These are phyloP conservation scores for Caloboletus inedulis DNA, from an alignment of 1,284 basidiomycete species.

Conservation along the genomic window DNA sequence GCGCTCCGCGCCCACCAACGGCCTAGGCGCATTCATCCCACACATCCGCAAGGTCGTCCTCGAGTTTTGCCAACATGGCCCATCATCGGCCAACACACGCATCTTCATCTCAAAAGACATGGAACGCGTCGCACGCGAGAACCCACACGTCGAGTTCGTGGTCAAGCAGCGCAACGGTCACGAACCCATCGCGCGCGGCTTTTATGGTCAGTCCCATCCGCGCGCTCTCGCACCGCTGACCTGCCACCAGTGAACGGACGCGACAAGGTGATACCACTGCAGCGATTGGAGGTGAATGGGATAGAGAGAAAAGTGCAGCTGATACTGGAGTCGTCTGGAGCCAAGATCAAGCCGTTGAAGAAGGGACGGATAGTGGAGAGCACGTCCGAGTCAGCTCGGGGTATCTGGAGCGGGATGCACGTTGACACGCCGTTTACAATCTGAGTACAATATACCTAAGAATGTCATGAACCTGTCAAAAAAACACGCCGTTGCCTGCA, in stretches of 20 bases:
- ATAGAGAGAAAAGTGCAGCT: constrained; percentile 75
- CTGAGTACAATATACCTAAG: constrained; percentile 16
- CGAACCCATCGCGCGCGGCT: constrained; percentile 73
- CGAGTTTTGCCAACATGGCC: constrained; percentile 80
- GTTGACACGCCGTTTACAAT: constrained; percentile 49
- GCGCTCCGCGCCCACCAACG: constrained; percentile 63
- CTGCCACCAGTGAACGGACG: constrained; percentile 61
- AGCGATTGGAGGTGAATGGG: constrained; percentile 65
- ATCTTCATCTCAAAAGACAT: constrained; percentile 63
- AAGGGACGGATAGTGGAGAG: constrained; percentile 69
- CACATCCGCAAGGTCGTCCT: constrained; percentile 79
- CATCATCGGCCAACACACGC: constrained; percentile 69
- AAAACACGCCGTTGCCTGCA: constrained; percentile 35
- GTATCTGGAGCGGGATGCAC: constrained; percentile 84
- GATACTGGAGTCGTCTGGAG: constrained; percentile 80
- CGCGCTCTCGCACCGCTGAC: constrained; percentile 12
- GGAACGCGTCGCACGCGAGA: constrained; percentile 58
- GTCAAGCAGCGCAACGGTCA: constrained; percentile 69
- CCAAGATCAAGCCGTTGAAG: constrained; percentile 76
- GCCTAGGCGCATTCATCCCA: constrained; percentile 66
- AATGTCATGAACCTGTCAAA: constrained; percentile 21
- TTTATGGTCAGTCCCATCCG: constrained; percentile 54
- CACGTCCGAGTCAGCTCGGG: constrained; percentile 73
- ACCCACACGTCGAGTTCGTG: constrained; percentile 80
- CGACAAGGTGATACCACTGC: constrained; percentile 77